Evolutionary conservation across 1,284 basidiomycete species (phyloP), one percentile per base, ranked within the genome.

Genomic region (Ceratobasidium sp.): DNA sequence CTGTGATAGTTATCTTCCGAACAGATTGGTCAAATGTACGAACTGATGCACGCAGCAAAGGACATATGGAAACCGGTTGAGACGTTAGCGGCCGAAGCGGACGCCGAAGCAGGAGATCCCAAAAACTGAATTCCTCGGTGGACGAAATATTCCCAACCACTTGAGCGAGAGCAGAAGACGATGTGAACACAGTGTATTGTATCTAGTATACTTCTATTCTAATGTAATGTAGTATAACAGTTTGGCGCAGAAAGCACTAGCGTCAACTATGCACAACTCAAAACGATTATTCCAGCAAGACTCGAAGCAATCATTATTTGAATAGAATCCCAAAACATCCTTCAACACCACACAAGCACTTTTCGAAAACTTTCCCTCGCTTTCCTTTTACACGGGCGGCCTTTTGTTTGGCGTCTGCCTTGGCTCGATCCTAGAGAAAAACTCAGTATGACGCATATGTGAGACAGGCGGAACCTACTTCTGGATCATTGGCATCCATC

Each of bases 11-110:
- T 97, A 87, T 94, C 92, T n/a, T 81, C 85, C n/a, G 92, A 96
- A 79, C 95, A 97, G 79, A 84, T 97, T 3, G 92, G 92, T 0
- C 95, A 97, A 79, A 81, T 97, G 52, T 94, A 96, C 78, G 94
- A 96, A 80, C 85, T 98, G 73, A 94, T 96, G 93, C 90, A 93
- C 76, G 92, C 89, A 0, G 90, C 93, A 0, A 93, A 92, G 78
- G 90, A 91, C 73, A 85, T 96, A 14, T 96, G 92, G 92, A 94
- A 91, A 79, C 83, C 86, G 21, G 79, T 82, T 52, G 73, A 79
- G 71, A 58, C 53, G 14, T 48, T 70, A 43, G 39, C 28, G 21
- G 36, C 36, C 3, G 67, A 70, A 26, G 67, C 67, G 14, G 67
- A 70, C 21, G 55, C 53, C 18, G 67, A 58, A 14, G 28, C 45